Percentiles rank a stretch among this genome's conserved stretches.
phyloP scores from a whole-genome alignment of 2,329 filamentous ascomycete genomes.

The Fusarium sp. region DNA sequence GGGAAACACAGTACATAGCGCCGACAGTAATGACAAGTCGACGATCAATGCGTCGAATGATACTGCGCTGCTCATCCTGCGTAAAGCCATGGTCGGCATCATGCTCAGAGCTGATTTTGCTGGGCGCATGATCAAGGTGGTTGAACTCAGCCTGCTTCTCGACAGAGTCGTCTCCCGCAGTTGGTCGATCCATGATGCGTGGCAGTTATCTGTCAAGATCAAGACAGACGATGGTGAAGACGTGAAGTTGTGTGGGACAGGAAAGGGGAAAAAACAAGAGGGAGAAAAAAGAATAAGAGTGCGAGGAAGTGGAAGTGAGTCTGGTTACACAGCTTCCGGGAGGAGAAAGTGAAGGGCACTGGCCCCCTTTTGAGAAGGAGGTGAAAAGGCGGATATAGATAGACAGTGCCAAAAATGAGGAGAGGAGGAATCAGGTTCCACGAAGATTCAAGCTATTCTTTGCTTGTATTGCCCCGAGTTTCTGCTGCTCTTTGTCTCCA shows the following conservation, averaged over 20 bases:
- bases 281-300: not conserved
- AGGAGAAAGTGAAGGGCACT: slow-evolving; percentile 13
- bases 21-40: slow-evolving; percentile 72
- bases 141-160: slow-evolving; percentile 45
- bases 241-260: not conserved
- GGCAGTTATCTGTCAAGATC: not conserved
- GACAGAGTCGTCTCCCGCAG: slow-evolving; percentile 24
- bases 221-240: not conserved
- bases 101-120: slow-evolving; percentile 40
- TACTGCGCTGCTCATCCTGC: slow-evolving; percentile 70
- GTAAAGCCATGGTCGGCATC: slow-evolving; percentile 61
- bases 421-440: slow-evolving; percentile 13
- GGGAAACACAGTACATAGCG: slow-evolving; percentile 76
- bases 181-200: slow-evolving; percentile 40
- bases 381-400: not conserved
- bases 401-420: not conserved
- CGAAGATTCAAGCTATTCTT: slow-evolving; percentile 19
- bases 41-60: slow-evolving; percentile 76
- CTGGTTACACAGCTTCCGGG: slow-evolving; percentile 26
- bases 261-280: not conserved
- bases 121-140: slow-evolving; percentile 38
- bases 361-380: slow-evolving; percentile 17
- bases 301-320: slow-evolving; percentile 12
- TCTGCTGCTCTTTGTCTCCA: slow-evolving; percentile 19
- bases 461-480: slow-evolving; percentile 15